Evolutionary conservation across 2,329 filamentous ascomycete species (phyloP), one percentile per base, ranked within the genome.

Genomic region (Thelonectria rubi): DNA sequence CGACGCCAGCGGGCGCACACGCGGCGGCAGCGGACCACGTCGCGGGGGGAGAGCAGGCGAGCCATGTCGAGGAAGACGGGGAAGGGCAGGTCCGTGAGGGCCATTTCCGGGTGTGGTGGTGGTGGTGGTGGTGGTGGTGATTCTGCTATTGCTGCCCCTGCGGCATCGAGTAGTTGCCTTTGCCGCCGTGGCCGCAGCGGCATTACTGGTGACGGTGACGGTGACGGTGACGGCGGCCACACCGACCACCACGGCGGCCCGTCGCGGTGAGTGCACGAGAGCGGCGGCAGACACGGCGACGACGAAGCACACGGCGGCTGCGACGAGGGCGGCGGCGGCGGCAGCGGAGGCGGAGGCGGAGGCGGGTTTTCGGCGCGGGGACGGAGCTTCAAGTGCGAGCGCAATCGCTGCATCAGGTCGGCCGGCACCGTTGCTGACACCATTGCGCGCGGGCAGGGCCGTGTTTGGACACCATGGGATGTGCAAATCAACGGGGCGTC

Each of bases 21-120:
- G 20, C 79, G 79, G 52, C 84, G 85, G 69, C 80, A 84, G 49
- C 79, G 75, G 15, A 88, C 70, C 54, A 81, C 74, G 63, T 88
- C 85, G 17, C 69, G 74, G 2, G 86, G 79, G 1, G 81, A 73
- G 15, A 90, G 77, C 65, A 82, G 72, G 2, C 69, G 75, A 37
- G 84, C 61, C 55, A 89, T 75, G 50, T 86, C 77, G 60, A 86
- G 77, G 66, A 89, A 88, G 48, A 89, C 71, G 54, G 87, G 85
- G 66, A 81, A 80, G n/a, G 86, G 86, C 40, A 89, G 76, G 15
- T 79, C 74, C 10, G 75, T 76, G 30, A 84, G 54, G 74, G 62
- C 12, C 53, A 48, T 79, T 34, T 40, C 37, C 2, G 12, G 37
- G 11, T 40, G 32, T 43, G 6, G 5, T 24, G 6, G 37, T 20